phyloP scores from a whole-genome alignment of 805 yeast genomes.

The Kodamaea fukazawae region DNA sequence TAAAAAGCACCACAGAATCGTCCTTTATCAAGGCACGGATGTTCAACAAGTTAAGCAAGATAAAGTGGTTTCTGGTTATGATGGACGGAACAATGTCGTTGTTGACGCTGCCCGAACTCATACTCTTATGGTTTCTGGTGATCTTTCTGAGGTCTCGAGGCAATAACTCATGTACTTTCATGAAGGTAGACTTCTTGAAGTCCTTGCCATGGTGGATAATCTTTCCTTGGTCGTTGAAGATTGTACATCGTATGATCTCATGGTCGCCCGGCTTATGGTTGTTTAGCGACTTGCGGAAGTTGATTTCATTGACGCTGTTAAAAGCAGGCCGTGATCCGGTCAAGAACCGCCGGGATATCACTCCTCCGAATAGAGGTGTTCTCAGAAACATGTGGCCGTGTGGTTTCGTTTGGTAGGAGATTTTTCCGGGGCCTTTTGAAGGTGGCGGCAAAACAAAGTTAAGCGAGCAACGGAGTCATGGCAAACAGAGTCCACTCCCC shows the following conservation, averaged over 20 bases:
- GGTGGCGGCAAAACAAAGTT: too few species aligned
- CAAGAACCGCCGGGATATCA: too few species aligned
- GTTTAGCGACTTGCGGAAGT: conserved; percentile 3
- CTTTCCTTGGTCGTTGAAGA: conserved; percentile 47
- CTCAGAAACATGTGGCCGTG: too few species aligned
- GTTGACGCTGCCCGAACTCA: conserved; percentile 7
- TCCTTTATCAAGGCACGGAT: conserved; percentile 51
- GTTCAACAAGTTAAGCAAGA: conserved; percentile 47
- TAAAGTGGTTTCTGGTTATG: conserved; percentile 45
- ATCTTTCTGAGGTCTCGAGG: conserved; percentile 61
- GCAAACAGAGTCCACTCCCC: conserved; percentile 22
- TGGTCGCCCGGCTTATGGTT: conserved; percentile 16
- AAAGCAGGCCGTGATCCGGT: too few species aligned
- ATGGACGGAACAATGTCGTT: conserved; percentile 58
- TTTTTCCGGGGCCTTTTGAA: too few species aligned
- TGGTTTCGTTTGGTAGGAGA: too few species aligned
- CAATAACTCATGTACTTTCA: conserved; percentile 44
- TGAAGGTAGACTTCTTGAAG: conserved; percentile 40
- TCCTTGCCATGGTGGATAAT: conserved; percentile 46
- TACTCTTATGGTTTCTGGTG: conserved; percentile 27
- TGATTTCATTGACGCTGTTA: conserved; percentile 1
- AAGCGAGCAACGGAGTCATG: too few species aligned
- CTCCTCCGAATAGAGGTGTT: too few species aligned
- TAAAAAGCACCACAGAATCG: conserved; percentile 53
- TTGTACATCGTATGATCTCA: conserved; percentile 46